Base-by-base conservation (phyloP, 2,329 filamentous ascomycete genomes). In the Aplosporella prunicola region DNA sequence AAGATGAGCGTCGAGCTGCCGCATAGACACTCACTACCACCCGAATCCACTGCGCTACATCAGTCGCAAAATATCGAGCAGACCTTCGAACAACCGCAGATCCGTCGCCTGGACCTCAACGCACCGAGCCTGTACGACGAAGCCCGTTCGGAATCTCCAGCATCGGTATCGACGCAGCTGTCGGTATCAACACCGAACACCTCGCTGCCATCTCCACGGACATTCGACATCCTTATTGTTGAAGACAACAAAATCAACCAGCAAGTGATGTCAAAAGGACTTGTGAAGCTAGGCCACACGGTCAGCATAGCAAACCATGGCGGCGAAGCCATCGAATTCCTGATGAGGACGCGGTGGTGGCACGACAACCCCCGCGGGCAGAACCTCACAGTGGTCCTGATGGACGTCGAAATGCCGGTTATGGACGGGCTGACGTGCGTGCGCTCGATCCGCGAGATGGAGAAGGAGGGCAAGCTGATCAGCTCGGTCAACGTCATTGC, bases 121-220 rank as follows among this genome's bases (percentile, higher is more conserved):
- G 32, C 31, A 9, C 38, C 38, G 9, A 40, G 38, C 25, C 24
- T 20, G 11, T 40, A 25, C 20, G 27, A 87, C 18, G 82, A 91
- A 60, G n/a, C n/a, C n/a, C n/a, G 88, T 87, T 47, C 80, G 88
- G 39, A 80, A n/a, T n/a, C n/a, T n/a, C n/a, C n/a, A n/a, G 82
- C 13, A 81, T 87, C 32, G 77, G 82, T 44, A 85, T 82, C 36
- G 88, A 96, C 8, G 82, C 84, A 18, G 86, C 86, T n/a, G 83
- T 93, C 18, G 89, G 84, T 54, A 70, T 98, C 20, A 98, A 96
- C 50, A 81, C 85, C 39, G 86, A n/a, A n/a, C n/a, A n/a, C n/a
- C 86, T 10, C 93, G 86, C 53, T 22, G 11, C 30, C 30, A 5
- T 24, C 30, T 11, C 25, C 38, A 3, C 35, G 35, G 27, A 24